Evolutionary conservation across 202 grass and related monocot genomes (phyloP).

Genomic region (Bolboschoenoplectus hybrid): DNA sequence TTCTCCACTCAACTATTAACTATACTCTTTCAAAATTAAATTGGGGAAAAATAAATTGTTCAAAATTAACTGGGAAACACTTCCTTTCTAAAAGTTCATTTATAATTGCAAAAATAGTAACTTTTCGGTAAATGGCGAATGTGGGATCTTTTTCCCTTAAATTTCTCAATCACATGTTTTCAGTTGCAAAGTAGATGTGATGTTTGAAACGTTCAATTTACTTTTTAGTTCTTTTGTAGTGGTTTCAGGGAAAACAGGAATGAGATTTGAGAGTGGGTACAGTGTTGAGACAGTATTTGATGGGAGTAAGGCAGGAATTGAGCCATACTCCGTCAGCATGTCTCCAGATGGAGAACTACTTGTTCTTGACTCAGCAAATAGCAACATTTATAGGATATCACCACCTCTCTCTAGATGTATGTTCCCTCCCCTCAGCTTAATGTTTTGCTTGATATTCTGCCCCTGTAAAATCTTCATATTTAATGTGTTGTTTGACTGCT

Average conservation of each 20-base stretch:
- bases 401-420: conserved; percentile 88
- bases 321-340: conserved; percentile 82
- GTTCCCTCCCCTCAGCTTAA: background rate
- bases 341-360: conserved; percentile 86
- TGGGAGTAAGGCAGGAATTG: conserved; percentile 95
- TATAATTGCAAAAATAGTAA: background rate
- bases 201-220: conserved; percentile 2
- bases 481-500: background rate
- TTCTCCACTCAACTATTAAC: background rate
- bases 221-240: conserved; percentile 48
- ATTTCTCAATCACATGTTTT: background rate
- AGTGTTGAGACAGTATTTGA: conserved; percentile 98
- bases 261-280: conserved; percentile 96
- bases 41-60: background rate
- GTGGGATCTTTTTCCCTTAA: background rate
- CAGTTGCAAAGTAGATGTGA: background rate
- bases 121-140: background rate
- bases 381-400: conserved; percentile 83
- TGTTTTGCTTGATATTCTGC: background rate
- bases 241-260: conserved; percentile 62
- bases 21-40: background rate
- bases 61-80: background rate
- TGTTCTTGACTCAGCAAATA: conserved; percentile 89
- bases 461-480: background rate
- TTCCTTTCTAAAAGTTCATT: conserved; percentile 1